Conservation (phyloP, 768 basidiomycete species). For the Rhodotorula babjevae region DNA sequence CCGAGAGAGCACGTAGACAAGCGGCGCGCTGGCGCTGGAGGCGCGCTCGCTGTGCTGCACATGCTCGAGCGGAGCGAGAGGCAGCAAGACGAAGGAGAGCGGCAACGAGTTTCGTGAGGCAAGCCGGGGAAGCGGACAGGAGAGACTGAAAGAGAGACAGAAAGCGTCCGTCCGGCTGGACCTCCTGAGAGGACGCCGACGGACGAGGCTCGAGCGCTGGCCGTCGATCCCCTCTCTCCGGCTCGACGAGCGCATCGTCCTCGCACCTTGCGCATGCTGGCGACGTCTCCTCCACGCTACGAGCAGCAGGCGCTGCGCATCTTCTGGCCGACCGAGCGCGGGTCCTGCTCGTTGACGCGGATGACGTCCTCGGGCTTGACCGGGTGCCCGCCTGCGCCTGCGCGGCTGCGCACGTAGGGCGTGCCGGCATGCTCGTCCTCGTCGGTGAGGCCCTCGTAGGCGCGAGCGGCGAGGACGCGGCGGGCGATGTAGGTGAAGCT, state of each 20-base stretch:
- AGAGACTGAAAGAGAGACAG: too few relatives aligned
- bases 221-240: not conserved
- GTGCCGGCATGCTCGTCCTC: not conserved
- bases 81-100: too few relatives aligned
- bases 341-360: constrained; percentile 8
- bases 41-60: too few relatives aligned
- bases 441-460: not conserved
- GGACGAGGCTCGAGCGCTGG: too few relatives aligned
- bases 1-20: too few relatives aligned
- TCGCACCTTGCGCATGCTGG: not conserved
- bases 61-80: too few relatives aligned
- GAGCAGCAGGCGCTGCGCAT: constrained; percentile 9
- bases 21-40: too few relatives aligned
- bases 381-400: too few relatives aligned
- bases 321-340: not conserved
- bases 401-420: not conserved
- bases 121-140: too few relatives aligned
- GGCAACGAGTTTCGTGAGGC: too few relatives aligned
- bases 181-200: too few relatives aligned
- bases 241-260: not conserved
- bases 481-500: constrained; percentile 21
- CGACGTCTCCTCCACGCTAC: not conserved
- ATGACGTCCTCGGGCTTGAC: constrained; percentile 1
- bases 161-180: too few relatives aligned
- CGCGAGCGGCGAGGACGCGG: not conserved